These are phyloP conservation scores for Paradendryphiella salina DNA, from an alignment of 2,329 filamentous ascomycete species.

Conservation along the genomic window DNA sequence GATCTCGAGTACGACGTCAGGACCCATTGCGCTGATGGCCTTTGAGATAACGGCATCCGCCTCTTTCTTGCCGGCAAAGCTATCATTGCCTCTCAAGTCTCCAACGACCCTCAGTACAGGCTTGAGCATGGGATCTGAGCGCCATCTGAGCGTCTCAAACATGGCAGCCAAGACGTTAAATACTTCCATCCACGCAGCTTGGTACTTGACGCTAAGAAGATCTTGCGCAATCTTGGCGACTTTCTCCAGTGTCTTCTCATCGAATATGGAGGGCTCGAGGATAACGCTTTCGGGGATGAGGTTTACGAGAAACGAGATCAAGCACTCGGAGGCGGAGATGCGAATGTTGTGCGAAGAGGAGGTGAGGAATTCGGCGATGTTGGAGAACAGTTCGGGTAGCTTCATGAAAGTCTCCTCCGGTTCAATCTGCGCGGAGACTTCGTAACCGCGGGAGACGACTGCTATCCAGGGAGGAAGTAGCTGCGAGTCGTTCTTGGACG, in stretches of 20 bases:
- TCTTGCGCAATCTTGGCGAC: slow-evolving; percentile 72
- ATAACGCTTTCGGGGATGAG: slow-evolving; percentile 83
- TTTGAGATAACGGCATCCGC: slow-evolving; percentile 88
- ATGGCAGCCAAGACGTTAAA: slow-evolving; percentile 86
- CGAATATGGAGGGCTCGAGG: slow-evolving; percentile 85
- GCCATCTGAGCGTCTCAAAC: slow-evolving; percentile 86
- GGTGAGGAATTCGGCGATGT: slow-evolving; percentile 79
- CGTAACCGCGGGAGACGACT: slow-evolving; percentile 90
- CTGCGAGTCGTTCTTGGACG: slow-evolving; percentile 90
- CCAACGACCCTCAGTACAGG: slow-evolving; percentile 78
- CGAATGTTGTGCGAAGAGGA: slow-evolving; percentile 91
- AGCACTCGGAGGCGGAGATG: slow-evolving; percentile 89
- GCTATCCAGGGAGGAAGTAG: slow-evolving; percentile 96
- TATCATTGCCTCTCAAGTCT: slow-evolving; percentile 82
- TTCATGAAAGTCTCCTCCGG: slow-evolving; percentile 91
- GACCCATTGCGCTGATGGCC: slow-evolving; percentile 87
- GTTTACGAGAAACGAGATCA: slow-evolving; percentile 90
- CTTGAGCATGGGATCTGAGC: slow-evolving; percentile 74
- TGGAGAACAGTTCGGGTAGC: slow-evolving; percentile 78
- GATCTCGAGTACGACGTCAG: slow-evolving; percentile 77
- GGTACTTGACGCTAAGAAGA: slow-evolving; percentile 85
- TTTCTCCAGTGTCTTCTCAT: slow-evolving; percentile 86
- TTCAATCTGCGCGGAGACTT: slow-evolving; percentile 85
- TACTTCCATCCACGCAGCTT: slow-evolving; percentile 91
- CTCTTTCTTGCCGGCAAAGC: slow-evolving; percentile 92